Conservation (phyloP, 202 grass and related monocot genomes). For the Zizania palustris region DNA sequence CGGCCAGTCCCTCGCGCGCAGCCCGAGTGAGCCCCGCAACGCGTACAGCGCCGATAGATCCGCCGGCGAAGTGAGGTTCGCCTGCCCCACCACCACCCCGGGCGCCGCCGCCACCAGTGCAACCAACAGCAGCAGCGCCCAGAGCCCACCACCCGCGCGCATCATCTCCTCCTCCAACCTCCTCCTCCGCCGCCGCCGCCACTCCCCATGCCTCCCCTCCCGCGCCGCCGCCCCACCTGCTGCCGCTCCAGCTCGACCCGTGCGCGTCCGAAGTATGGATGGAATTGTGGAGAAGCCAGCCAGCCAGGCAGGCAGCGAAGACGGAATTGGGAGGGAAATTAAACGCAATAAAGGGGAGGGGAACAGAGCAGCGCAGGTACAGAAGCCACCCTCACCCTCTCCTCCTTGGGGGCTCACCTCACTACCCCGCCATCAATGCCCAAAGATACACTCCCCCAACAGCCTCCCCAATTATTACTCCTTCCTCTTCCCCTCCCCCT, state of each 20-base stretch:
- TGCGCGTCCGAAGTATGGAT: slow-evolving; percentile 41
- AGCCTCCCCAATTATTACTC: slow-evolving; percentile 52
- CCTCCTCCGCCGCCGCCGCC: slow-evolving; percentile 12
- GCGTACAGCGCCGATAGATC: slow-evolving; percentile 79
- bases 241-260: not conserved
- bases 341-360: slow-evolving; percentile 62
- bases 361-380: slow-evolving; percentile 45
- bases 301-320: not conserved
- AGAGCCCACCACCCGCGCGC: slow-evolving; percentile 35
- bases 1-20: slow-evolving; percentile 93
- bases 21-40: slow-evolving; percentile 77
- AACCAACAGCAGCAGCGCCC: slow-evolving; percentile 48
- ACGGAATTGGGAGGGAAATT: slow-evolving; percentile 65
- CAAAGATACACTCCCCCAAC: slow-evolving; percentile 59
- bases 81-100: slow-evolving; percentile 32
- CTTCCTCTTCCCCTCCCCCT: slow-evolving; percentile 12
- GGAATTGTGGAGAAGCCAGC: slow-evolving; percentile 28
- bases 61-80: slow-evolving; percentile 55
- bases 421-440: slow-evolving; percentile 63
- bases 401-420: slow-evolving; percentile 31
- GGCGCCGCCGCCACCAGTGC: slow-evolving; percentile 37
- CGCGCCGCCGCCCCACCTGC: not conserved
- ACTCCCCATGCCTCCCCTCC: slow-evolving; percentile 26
- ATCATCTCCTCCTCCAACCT: slow-evolving; percentile 10
- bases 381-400: slow-evolving; percentile 25